phyloP scores from a whole-genome alignment of 306 rosid species.

The Oemleria cerasiformis region DNA sequence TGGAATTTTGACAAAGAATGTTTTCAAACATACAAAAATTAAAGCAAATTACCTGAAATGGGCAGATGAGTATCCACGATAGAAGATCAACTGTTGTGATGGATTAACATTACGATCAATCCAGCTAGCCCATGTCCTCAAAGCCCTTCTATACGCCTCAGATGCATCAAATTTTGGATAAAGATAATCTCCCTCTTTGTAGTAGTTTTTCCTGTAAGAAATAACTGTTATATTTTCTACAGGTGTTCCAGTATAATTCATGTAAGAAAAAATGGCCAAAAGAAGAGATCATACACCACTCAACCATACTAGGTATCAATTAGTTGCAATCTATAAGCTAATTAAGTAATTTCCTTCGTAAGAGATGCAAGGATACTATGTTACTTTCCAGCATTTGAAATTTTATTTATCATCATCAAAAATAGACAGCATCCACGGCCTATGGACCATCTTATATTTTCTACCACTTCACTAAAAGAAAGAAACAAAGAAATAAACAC shows the following conservation, averaged over 20 bases:
- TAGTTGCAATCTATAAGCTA: constrained; percentile 2
- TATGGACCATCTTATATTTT: background rate
- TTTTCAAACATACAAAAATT: background rate
- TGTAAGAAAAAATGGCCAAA: background rate
- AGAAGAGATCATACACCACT: background rate
- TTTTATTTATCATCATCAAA: background rate
- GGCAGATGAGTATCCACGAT: constrained; percentile 91
- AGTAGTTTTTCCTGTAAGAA: constrained; percentile 78
- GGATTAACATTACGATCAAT: constrained; percentile 70
- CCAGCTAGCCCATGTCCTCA: constrained; percentile 90
- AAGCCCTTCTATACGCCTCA: constrained; percentile 76
- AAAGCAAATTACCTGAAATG: constrained; percentile 64
- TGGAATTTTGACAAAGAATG: background rate
- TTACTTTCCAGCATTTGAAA: background rate
- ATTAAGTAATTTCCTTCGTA: background rate
- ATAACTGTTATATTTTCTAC: constrained; percentile 11
- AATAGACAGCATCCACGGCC: background rate
- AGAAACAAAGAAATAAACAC: background rate
- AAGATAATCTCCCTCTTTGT: constrained; percentile 69
- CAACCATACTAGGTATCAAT: background rate
- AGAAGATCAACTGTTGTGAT: constrained; percentile 63
- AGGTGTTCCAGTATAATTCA: background rate
- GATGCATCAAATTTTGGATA: constrained; percentile 74
- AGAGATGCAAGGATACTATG: background rate
- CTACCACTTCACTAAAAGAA: background rate